Evolutionary conservation across 345 rosid genomes (phyloP).

Genomic region (Camelina laxa): DNA sequence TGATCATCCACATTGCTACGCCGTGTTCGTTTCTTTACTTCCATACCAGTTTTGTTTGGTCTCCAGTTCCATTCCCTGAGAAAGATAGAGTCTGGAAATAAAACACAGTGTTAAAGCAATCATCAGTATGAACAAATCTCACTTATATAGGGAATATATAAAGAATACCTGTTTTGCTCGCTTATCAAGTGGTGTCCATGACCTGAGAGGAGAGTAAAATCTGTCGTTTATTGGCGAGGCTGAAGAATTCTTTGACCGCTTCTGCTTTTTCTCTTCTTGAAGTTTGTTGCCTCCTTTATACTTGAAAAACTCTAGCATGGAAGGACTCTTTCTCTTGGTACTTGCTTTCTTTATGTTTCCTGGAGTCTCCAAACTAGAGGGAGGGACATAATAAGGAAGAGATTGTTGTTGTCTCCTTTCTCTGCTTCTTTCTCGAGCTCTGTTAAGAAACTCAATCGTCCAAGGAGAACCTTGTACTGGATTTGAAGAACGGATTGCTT

Average conservation of each 20-base stretch:
- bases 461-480: slow-evolving; percentile 80
- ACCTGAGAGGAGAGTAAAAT: slow-evolving; percentile 47
- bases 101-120: slow-evolving; percentile 17
- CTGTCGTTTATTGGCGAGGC: slow-evolving; percentile 49
- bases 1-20: slow-evolving; percentile 9
- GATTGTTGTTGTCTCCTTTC: slow-evolving; percentile 55
- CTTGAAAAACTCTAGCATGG: slow-evolving; percentile 79
- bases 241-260: slow-evolving; percentile 48
- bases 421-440: slow-evolving; percentile 80
- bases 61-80: slow-evolving; percentile 55
- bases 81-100: slow-evolving; percentile 68
- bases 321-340: slow-evolving; percentile 71
- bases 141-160: background rate
- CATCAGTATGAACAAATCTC: slow-evolving; percentile 4
- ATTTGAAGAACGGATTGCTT: slow-evolving; percentile 59
- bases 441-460: slow-evolving; percentile 89
- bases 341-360: slow-evolving; percentile 50
- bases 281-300: slow-evolving; percentile 70
- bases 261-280: slow-evolving; percentile 65
- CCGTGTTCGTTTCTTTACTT: slow-evolving; percentile 48
- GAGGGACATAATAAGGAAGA: slow-evolving; percentile 55
- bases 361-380: slow-evolving; percentile 46
- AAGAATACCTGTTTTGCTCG: slow-evolving; percentile 63
- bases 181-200: slow-evolving; percentile 77
- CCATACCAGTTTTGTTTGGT: slow-evolving; percentile 87